phyloP scores from a whole-genome alignment of 1,284 basidiomycete species.

The Apiotrichum akiyoshidainum region DNA sequence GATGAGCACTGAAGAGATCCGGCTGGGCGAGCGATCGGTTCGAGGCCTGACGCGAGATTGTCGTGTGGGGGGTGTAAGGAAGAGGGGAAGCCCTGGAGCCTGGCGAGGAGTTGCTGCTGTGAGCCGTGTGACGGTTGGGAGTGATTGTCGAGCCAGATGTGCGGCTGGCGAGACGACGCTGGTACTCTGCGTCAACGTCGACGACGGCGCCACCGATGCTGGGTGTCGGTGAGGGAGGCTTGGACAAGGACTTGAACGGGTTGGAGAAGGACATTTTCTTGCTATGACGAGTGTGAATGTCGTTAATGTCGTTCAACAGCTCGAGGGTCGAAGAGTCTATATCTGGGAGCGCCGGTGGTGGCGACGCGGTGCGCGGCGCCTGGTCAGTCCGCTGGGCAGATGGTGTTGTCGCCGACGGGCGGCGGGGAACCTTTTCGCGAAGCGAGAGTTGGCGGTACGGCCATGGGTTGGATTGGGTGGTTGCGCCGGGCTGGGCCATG shows the following conservation, averaged over 20 bases:
- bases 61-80: neutral
- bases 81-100: neutral
- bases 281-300: neutral
- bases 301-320: neutral
- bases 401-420: neutral
- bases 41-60: too few relatives aligned
- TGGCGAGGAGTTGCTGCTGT: neutral
- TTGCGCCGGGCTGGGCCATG: conserved; percentile 17
- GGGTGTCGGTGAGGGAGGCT: neutral
- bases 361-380: neutral
- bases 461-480: neutral
- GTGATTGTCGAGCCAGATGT: conserved; percentile 5
- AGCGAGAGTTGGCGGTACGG: conserved; percentile 12
- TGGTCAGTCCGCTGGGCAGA: neutral
- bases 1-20: neutral
- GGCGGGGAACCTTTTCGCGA: neutral
- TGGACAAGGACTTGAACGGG: neutral
- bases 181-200: conserved; percentile 10
- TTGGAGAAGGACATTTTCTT: neutral
- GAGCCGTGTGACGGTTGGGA: neutral
- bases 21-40: neutral
- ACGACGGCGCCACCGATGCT: neutral
- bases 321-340: neutral
- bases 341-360: conserved; percentile 1
- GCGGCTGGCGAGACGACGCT: conserved; percentile 9